Conservation (phyloP, 352 stramenopile species). For the Pythium sukuiense region DNA sequence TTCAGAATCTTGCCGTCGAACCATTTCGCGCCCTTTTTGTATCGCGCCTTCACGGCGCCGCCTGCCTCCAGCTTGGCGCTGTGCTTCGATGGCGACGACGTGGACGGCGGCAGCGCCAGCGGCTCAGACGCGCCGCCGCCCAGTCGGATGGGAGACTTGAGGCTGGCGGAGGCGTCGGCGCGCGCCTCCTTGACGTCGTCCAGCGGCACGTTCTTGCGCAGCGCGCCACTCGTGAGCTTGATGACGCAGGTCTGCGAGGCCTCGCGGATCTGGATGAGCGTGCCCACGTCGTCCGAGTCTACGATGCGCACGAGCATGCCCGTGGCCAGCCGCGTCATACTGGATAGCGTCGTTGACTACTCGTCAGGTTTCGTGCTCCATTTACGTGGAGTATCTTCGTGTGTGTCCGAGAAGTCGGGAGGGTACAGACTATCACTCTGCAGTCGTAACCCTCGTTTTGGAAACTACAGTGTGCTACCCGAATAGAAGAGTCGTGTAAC, state of each 20-base stretch:
- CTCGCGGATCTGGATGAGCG: constrained; percentile 65
- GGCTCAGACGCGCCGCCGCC: constrained; percentile 6
- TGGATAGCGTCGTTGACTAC: not conserved
- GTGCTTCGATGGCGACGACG: not conserved
- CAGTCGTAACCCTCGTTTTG: not conserved
- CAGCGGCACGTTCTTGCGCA: constrained; percentile 72
- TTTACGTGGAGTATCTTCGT: no score
- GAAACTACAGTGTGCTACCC: not conserved
- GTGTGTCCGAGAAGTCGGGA: not conserved
- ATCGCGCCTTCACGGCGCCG: constrained; percentile 41
- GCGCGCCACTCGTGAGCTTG: constrained; percentile 51
- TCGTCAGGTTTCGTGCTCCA: no score
- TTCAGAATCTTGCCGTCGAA: constrained; percentile 56
- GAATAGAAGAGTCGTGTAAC: not conserved
- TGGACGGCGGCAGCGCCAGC: constrained; percentile 20
- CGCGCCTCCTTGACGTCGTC: constrained; percentile 55
- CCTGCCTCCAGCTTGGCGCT: constrained; percentile 18
- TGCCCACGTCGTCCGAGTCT: constrained; percentile 49
- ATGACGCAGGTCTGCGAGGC: constrained; percentile 64
- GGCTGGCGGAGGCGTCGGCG: constrained; percentile 22
- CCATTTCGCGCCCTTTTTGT: constrained; percentile 48
- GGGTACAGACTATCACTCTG: not conserved
- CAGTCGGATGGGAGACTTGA: constrained; percentile 53
- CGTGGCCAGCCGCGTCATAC: constrained; percentile 45
- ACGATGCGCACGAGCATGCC: constrained; percentile 60